Base-by-base conservation (phyloP, 352 stramenopile genomes). In the Phytopythium delawarense region DNA sequence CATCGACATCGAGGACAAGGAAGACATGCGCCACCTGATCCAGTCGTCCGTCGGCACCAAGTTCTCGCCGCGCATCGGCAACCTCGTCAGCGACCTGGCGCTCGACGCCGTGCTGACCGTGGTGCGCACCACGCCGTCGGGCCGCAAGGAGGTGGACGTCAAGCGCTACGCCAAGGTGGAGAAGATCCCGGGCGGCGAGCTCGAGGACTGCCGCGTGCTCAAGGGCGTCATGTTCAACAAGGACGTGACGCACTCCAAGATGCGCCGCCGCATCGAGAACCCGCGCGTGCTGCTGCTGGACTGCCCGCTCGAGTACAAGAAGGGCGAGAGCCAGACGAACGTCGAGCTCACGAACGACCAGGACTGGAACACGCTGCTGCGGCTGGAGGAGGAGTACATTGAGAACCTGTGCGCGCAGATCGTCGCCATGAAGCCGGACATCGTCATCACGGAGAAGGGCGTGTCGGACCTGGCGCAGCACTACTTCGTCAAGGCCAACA, bases 201-300 rank as follows among this genome's bases (percentile, higher is more conserved):
- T 98, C 13, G 80, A 87, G 45, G 92, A 98, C 71, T 98, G 87
- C 63, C 75, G 80, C 39, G 97, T 99, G 40, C 80, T 99, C 30
- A 93, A 97, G 68, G 98, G 98, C 59, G 90, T 99, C 59, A 99
- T 99, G 97, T 99, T 99, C 82, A 99, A 99, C 87, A 99, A 99
- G 84, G 98, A 99, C 76, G 94, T 98, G 51, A 99, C 97, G 21
- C 97, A 99, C 88, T 97, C 96, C 46, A 99, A 99, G 84, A 99
- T 99, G 98, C 85, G 96, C 48, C 93, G 97, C 59, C 86, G 86
- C 53, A 99, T 99, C 75, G 96, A 99, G 73, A 99, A 99, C 79
- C 98, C 98, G 39, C 93, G 97, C 37, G 97, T 99, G 63, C 78
- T 99, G 25, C 83, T 99, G 56, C 73, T 99, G 2, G 98, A 99